Conservation (phyloP, 768 basidiomycete species). For the Hygrocybe punicea region DNA sequence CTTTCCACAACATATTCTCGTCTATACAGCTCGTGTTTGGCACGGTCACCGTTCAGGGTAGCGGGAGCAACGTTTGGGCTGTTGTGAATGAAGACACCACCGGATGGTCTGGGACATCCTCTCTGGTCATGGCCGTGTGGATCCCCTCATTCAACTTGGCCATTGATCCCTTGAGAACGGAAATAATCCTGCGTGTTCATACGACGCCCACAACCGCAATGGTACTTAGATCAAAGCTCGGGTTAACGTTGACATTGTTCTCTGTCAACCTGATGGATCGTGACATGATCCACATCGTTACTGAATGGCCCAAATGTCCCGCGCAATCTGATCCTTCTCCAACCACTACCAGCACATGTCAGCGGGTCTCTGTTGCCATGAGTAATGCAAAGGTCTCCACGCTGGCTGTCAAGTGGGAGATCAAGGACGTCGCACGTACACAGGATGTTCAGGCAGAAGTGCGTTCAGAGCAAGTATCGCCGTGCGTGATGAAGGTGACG, state of each 20-base stretch:
- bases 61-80: slow-evolving; percentile 9
- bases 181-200: slow-evolving; percentile 21
- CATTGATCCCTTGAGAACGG: slow-evolving; percentile 11
- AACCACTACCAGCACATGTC: neutral
- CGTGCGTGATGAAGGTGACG: slow-evolving; percentile 31
- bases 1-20: slow-evolving; percentile 20
- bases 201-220: slow-evolving; percentile 17
- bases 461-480: neutral
- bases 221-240: slow-evolving; percentile 19
- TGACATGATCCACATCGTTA: slow-evolving; percentile 22
- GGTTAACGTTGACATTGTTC: slow-evolving; percentile 26
- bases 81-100: slow-evolving; percentile 21
- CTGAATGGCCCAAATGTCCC: neutral
- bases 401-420: slow-evolving; percentile 3
- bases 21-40: slow-evolving; percentile 26
- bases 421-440: neutral
- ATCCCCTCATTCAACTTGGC: slow-evolving; percentile 27
- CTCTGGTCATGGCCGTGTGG: slow-evolving; percentile 26
- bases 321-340: neutral
- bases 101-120: slow-evolving; percentile 23
- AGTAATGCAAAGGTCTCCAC: neutral
- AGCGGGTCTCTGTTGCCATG: neutral
- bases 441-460: neutral
- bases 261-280: slow-evolving; percentile 27
- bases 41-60: slow-evolving; percentile 15